Conservation (phyloP, 805 yeast genomes). For the Kodamaea restingae region DNA sequence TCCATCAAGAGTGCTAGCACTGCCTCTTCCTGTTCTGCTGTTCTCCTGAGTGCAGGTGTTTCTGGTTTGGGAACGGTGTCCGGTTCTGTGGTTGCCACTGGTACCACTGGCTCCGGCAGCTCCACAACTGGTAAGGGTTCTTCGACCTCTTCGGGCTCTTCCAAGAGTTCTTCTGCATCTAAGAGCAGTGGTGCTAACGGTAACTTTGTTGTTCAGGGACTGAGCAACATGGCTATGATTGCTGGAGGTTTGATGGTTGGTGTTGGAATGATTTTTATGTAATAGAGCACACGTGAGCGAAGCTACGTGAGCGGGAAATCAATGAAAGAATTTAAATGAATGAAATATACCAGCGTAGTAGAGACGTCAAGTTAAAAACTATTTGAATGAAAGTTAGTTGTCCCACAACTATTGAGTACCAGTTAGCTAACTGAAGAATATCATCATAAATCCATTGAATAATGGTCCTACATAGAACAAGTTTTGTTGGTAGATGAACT, state of each 20-base stretch:
- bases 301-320: neutral
- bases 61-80: constrained; percentile 60
- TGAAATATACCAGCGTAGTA: no score
- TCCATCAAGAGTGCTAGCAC: constrained; percentile 40
- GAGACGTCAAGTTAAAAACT: no score
- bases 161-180: constrained; percentile 12
- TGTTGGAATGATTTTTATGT: constrained; percentile 23
- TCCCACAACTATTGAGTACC: no score
- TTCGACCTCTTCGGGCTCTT: constrained; percentile 4
- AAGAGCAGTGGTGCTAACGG: constrained; percentile 2
- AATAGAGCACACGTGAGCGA: constrained; percentile 2
- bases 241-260: constrained; percentile 18
- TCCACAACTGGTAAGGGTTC: constrained; percentile 11
- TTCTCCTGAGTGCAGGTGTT: constrained; percentile 62
- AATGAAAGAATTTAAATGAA: neutral
- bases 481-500: no score
- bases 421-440: no score
- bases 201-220: constrained; percentile 4
- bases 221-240: constrained; percentile 16
- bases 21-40: constrained; percentile 52
- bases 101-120: constrained; percentile 7
- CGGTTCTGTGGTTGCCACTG: constrained; percentile 28
- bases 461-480: no score
- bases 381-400: no score
- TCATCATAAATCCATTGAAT: no score